Evolutionary conservation across 1,284 basidiomycete species (phyloP).

Genomic region (Trichosporon sp.): DNA sequence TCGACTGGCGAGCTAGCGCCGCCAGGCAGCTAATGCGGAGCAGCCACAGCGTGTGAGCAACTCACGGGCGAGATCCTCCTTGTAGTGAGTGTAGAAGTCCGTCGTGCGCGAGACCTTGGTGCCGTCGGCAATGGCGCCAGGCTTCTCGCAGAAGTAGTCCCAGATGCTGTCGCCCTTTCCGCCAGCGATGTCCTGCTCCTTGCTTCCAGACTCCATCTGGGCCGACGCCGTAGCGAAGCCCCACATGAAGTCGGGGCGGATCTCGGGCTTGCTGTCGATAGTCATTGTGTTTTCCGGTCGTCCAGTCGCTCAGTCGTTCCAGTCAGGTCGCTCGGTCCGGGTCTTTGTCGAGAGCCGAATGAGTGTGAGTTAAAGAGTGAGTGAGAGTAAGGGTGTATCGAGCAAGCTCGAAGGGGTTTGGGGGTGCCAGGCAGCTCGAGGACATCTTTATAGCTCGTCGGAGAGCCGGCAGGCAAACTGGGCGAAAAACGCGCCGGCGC

Average conservation of each 20-base stretch:
- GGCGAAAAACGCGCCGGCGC: neutral
- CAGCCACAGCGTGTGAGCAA: neutral
- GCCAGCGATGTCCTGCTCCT: conserved; percentile 37
- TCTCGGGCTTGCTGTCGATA: conserved; percentile 22
- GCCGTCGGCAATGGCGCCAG: conserved; percentile 69
- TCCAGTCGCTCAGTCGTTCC: neutral
- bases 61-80: conserved; percentile 65
- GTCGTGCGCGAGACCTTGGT: conserved; percentile 69
- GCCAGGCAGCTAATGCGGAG: too few species aligned
- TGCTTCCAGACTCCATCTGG: conserved; percentile 35
- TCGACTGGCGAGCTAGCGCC: too few species aligned
- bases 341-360: too few species aligned
- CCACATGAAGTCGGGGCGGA: conserved; percentile 65
- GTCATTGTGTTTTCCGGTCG: neutral
- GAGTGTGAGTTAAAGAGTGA: too few species aligned
- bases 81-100: conserved; percentile 69
- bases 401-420: too few species aligned
- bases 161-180: conserved; percentile 63
- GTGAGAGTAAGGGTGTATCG: too few species aligned
- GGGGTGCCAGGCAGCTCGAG: too few species aligned
- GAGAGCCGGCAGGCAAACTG: too few species aligned
- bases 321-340: too few species aligned
- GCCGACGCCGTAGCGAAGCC: conserved; percentile 69
- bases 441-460: too few species aligned
- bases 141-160: conserved; percentile 70